These are phyloP conservation scores for Tricladium varicosporioides DNA, from an alignment of 2,329 filamentous ascomycete species.

Conservation along the genomic window DNA sequence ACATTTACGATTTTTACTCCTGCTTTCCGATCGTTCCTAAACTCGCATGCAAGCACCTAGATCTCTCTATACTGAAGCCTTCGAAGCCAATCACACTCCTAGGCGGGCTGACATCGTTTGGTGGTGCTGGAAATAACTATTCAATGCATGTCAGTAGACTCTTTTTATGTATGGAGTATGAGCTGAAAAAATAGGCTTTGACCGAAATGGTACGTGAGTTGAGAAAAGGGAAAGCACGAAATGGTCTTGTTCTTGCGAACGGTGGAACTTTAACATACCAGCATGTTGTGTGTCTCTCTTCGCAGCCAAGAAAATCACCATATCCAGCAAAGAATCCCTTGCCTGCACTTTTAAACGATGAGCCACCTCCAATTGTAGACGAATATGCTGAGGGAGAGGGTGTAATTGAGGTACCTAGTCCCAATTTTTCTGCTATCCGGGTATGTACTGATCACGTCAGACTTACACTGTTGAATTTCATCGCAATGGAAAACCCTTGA, in stretches of 20 bases:
- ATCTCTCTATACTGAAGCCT: conserved; percentile 44
- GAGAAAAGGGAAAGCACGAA: conserved; percentile 43
- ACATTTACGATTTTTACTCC: conserved; percentile 64
- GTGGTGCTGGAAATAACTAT: conserved; percentile 70
- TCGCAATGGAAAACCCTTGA: conserved; percentile 46
- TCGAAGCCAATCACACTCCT: conserved; percentile 57
- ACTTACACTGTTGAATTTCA: conserved; percentile 60
- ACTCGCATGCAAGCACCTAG: conserved; percentile 59
- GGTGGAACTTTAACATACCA: conserved; percentile 66
- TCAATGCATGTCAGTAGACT: conserved; percentile 57
- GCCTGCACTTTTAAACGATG: conserved; percentile 40
- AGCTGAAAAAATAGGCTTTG: conserved; percentile 38
- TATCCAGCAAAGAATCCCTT: conserved; percentile 50
- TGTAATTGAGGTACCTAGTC: conserved; percentile 47
- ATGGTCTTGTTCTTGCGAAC: conserved; percentile 62
- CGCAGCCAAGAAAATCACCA: conserved; percentile 36
- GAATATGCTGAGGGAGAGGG: conserved; percentile 48
- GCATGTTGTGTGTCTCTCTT: conserved; percentile 58
- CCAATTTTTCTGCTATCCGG: too few species aligned
- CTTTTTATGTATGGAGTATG: background rate
- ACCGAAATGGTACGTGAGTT: conserved; percentile 55
- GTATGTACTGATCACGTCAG: conserved; percentile 32
- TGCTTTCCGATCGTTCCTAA: conserved; percentile 72
- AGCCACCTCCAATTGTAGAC: conserved; percentile 40
- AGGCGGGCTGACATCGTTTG: conserved; percentile 66